phyloP scores from a whole-genome alignment of 495 filamentous ascomycete genomes.

The Filosporella fistucella region DNA sequence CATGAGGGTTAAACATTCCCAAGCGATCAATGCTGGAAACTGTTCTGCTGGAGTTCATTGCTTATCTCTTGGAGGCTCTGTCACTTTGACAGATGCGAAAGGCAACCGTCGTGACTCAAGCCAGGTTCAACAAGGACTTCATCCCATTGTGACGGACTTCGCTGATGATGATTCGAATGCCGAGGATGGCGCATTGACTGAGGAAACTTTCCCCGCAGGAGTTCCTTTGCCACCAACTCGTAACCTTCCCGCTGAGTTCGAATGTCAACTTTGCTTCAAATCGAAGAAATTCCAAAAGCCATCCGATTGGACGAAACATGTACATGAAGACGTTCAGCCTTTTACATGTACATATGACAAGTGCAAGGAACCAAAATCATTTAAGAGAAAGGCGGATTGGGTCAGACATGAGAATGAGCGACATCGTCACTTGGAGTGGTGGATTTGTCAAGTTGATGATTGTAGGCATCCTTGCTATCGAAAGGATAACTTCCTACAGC shows the following conservation, averaged over 20 bases:
- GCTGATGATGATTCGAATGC: constrained; percentile 60
- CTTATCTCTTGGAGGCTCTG: constrained; percentile 55
- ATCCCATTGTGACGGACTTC: constrained; percentile 41
- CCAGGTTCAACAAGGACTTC: constrained; percentile 2
- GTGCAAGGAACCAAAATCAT: constrained; percentile 86
- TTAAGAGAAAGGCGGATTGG: constrained; percentile 98
- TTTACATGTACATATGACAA: constrained; percentile 90
- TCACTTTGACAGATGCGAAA: constrained; percentile 36
- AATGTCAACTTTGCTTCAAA: constrained; percentile 87
- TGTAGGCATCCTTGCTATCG: constrained; percentile 84
- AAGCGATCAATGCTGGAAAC: constrained; percentile 42
- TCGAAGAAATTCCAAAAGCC: constrained; percentile 90
- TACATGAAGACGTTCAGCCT: constrained; percentile 92
- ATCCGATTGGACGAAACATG: constrained; percentile 97
- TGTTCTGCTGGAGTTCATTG: constrained; percentile 63
- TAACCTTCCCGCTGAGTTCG: constrained; percentile 82
- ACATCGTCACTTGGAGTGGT: constrained; percentile 90
- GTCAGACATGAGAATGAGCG: constrained; percentile 93
- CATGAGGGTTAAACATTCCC: constrained; percentile 64
- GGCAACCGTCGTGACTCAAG: constrained; percentile 26
- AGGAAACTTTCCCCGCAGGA: constrained; percentile 67
- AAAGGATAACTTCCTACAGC: constrained; percentile 94
- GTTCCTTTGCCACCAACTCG: constrained; percentile 79
- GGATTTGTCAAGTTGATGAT: constrained; percentile 77
- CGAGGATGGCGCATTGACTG: constrained; percentile 59